Base-by-base conservation (phyloP, 257 asterid species). In the Nicotiana tabacum region DNA sequence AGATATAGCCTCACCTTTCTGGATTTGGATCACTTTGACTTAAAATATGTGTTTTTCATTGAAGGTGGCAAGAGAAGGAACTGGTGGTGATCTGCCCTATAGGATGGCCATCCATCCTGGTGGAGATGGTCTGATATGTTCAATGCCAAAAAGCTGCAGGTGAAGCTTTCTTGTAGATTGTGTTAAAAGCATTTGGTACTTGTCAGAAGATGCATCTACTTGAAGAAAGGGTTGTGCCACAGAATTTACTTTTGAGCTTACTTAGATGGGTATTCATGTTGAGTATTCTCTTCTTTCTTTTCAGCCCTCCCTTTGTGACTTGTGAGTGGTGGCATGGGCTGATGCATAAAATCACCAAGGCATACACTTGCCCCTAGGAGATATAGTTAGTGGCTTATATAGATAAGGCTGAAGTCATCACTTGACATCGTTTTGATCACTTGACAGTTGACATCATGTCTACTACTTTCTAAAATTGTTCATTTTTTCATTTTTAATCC, bases 21-120 rank as follows among this genome's bases (percentile, higher is more conserved):
- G 58, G 58, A 3, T 37, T 76, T 51, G 80, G 64, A 76, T 76
- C 46, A 48, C 64, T 6, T 72, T 48, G 64, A 51, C 27, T 51
- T 24, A 51, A 76, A n/a, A 66, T 70, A 5, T 43, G 67, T 84
- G 80, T 13, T 76, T 81, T 66, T 17, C 58, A 30, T 67, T 33
- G 76, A 55, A 94, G 99, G 98, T 92, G 87, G 88, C 91, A 77
- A 90, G 81, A 86, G 85, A 90, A 86, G 93, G 90, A 85, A 93
- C 98, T 83, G 97, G 91, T 64, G 86, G 92, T 84, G 98, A 96
- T 81, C 85, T 96, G 77, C 99, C 99, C 9, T 96, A 96, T 83
- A 91, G 99, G 85, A 90, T 92, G 65, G 93, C 97, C 30, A 94
- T 93, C 80, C 99, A 96, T 87, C 99, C 99, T 48, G 90, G 90